Evolutionary conservation across 805 yeast genomes (phyloP).

Genomic region (Kazachstania martiniae): DNA sequence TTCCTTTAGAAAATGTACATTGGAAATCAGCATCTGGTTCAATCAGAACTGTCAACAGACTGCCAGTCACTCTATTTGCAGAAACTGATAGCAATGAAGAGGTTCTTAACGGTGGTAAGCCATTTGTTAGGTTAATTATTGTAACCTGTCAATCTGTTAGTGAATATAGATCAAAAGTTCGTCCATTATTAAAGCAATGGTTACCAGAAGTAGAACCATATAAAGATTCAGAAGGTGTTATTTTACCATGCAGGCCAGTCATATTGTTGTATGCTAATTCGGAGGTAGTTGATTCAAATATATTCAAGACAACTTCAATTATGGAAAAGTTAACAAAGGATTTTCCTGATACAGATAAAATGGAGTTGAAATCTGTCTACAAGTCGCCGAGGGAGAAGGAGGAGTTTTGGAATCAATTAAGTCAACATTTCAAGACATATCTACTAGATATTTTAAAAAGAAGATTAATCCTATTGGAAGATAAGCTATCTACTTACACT

Average conservation of each 20-base stretch:
- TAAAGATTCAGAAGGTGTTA: no score
- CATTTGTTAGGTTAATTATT: conserved; percentile 59
- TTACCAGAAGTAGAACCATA: conserved; percentile 25
- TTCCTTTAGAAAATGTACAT: conserved; percentile 25
- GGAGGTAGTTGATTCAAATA: conserved; percentile 21
- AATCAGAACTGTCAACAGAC: conserved; percentile 14
- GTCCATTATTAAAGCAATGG: conserved; percentile 84
- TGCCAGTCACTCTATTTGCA: conserved; percentile 16
- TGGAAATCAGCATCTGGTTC: conserved; percentile 23
- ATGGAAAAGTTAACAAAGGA: conserved; percentile 25
- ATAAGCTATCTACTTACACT: conserved; percentile 3
- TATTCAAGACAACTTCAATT: conserved; percentile 25
- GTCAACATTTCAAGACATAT: conserved; percentile 13
- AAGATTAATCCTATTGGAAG: conserved; percentile 11
- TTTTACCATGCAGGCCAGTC: no score
- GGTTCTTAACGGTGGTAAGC: not conserved
- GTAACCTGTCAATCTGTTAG: conserved; percentile 59
- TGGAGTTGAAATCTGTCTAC: conserved; percentile 27
- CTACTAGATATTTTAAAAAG: conserved; percentile 20
- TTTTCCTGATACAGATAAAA: conserved; percentile 19
- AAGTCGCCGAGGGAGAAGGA: conserved; percentile 23
- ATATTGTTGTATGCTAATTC: conserved; percentile 23
- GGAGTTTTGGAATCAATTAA: conserved; percentile 22
- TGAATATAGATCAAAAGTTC: conserved; percentile 62
- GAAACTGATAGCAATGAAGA: conserved; percentile 6